Conservation (phyloP, 2,329 filamentous ascomycete species). For the Penicillium sp. region DNA sequence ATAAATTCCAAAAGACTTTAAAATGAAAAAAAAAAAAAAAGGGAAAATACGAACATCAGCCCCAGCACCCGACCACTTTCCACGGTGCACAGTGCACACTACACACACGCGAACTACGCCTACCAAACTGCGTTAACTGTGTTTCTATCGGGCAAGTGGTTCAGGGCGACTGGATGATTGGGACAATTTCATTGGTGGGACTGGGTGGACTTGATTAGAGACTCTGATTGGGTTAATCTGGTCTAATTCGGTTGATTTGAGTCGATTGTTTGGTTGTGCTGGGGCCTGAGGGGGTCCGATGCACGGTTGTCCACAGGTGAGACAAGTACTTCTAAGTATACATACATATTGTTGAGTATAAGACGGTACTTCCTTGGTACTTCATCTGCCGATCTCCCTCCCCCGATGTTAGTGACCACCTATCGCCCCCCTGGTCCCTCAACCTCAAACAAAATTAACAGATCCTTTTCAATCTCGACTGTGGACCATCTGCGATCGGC, state of each 20-base stretch:
- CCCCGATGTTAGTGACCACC: not conserved
- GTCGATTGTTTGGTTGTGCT: not conserved
- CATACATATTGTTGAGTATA: too few relatives aligned
- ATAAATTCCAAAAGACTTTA: not conserved
- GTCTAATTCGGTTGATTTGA: not conserved
- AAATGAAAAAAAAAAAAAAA: not conserved
- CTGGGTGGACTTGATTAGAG: not conserved
- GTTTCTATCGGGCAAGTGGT: not conserved
- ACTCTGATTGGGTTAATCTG: not conserved
- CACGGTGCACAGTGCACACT: not conserved
- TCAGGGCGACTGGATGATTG: conserved; percentile 3
- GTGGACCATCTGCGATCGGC: not conserved
- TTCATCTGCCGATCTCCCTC: not conserved
- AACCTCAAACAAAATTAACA: conserved; percentile 5
- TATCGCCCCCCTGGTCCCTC: conserved; percentile 1
- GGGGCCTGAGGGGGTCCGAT: not conserved
- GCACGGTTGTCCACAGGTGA: not conserved
- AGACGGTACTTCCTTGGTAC: not conserved
- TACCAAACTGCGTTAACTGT: too few relatives aligned
- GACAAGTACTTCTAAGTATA: not conserved
- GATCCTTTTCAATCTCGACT: not conserved
- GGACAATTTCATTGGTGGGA: conserved; percentile 1
- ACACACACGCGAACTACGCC: too few relatives aligned
- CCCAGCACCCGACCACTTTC: conserved; percentile 2
- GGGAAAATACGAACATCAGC: not conserved